phyloP scores from a whole-genome alignment of 768 basidiomycete genomes.

The Tulasnella sp. region DNA sequence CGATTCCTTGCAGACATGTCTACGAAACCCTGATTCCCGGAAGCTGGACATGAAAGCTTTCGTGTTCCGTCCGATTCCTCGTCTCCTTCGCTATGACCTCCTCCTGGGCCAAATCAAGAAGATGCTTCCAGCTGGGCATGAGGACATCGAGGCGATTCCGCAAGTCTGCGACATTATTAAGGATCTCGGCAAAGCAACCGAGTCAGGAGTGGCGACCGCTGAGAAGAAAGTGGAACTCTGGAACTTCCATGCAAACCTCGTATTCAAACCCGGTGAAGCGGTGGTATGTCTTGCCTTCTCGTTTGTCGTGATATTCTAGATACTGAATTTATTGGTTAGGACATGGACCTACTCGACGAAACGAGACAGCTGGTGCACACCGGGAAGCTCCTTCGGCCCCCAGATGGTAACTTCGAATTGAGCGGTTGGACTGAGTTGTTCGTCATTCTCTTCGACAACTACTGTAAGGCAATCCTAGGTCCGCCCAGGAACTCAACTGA shows the following conservation, averaged over 20 bases:
- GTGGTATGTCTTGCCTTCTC: constrained; percentile 51
- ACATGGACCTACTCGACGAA: constrained; percentile 87
- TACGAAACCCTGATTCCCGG: constrained; percentile 72
- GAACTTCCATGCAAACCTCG: constrained; percentile 77
- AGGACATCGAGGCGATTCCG: constrained; percentile 81
- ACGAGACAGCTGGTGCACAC: constrained; percentile 82
- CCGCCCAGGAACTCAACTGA: constrained; percentile 7
- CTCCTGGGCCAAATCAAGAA: constrained; percentile 80
- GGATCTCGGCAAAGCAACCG: constrained; percentile 80
- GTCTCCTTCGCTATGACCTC: constrained; percentile 85
- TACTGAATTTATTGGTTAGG: constrained; percentile 47
- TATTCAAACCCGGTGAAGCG: constrained; percentile 76
- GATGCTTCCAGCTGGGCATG: constrained; percentile 70
- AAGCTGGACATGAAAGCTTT: constrained; percentile 92
- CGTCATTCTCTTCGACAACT: constrained; percentile 93
- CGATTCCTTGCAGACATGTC: background rate
- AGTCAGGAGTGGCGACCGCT: constrained; percentile 82
- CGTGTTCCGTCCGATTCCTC: constrained; percentile 88
- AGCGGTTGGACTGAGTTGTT: constrained; percentile 89
- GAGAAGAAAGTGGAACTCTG: constrained; percentile 90
- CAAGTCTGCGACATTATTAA: constrained; percentile 87
- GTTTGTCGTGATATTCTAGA: background rate
- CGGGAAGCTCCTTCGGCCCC: constrained; percentile 81
- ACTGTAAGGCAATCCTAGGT: constrained; percentile 58
- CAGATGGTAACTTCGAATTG: constrained; percentile 86